Base-by-base conservation (phyloP, 169 alveolate genomes). In the Plasmodium gaboni region DNA sequence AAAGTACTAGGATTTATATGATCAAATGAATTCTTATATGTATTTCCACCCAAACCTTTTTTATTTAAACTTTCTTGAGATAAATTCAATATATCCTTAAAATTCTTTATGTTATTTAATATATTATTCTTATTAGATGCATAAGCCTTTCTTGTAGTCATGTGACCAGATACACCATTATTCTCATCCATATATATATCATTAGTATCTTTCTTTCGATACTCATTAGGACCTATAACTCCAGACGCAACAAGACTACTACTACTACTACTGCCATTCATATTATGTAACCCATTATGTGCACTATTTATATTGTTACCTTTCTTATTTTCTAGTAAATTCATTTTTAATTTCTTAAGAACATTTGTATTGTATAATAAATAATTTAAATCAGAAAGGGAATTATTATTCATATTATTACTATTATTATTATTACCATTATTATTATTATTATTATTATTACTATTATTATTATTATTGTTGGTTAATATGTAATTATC, bases 61-160 rank as follows among this genome's bases (percentile, higher is more conserved):
- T 78, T 78, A 46, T 69, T 57, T 15, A 78, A 48, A 64, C 32
- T 64, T 19, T 78, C 89, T 46, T 78, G 89, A 6, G 89, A 78
- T 69, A 78, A 57, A 32, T 48, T 78, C 44, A 78, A 78, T 22
- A 78, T 50, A 6, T 78, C 89, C 28, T 78, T 78, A 57, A 46
- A 78, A 57, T 67, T 78, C 32, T 78, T 78, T 24, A 46, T 19
- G n/a, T 63, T 61, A 74, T 51, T 74, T 55, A 74, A 19, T 46
- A 10, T 6, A 67, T 48, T 78, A 44, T 78, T 78, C 46, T 78
- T 78, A 65, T 44, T 13, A 19, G n/a, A 44, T 13, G 68, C 17
- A 50, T 13, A 8, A 10, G 53, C 13, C 48, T 24, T 78, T 65
- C 76, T 48, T 28, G 76, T 17, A n/a, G 24, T 78, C 38, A 64